These are phyloP conservation scores for Conoideocrella luteorostrata DNA, from an alignment of 2,329 filamentous ascomycete genomes.

Conservation along the genomic window DNA sequence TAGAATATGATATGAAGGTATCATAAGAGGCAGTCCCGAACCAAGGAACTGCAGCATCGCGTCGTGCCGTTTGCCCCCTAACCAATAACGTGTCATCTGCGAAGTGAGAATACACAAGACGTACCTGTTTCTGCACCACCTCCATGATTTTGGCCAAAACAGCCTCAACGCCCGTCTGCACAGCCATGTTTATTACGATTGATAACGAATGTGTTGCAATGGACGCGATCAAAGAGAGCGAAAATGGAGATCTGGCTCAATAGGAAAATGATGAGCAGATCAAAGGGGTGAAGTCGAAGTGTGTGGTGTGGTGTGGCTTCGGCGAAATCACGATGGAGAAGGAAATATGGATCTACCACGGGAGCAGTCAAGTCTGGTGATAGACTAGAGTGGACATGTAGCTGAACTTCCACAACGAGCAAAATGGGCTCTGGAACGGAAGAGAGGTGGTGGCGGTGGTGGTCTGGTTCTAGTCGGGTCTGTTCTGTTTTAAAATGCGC, in stretches of 20 bases:
- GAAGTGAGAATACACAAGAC: conserved; percentile 1
- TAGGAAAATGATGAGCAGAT: neutral
- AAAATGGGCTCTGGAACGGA: neutral
- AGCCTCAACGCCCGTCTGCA: conserved; percentile 13
- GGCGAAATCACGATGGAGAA: conserved; percentile 4
- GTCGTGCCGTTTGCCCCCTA: neutral
- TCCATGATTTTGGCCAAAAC: conserved; percentile 16
- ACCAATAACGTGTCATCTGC: conserved; percentile 6
- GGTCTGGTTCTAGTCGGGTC: too few relatives aligned
- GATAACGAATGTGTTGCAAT: neutral
- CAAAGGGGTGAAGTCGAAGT: conserved; percentile 1
- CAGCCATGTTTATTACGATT: conserved; percentile 8
- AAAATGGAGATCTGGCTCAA: conserved; percentile 2
- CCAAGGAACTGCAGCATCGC: neutral
- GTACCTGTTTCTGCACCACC: conserved; percentile 17
- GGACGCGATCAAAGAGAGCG: neutral
- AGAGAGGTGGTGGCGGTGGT: too few relatives aligned
- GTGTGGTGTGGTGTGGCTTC: neutral
- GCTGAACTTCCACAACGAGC: too few relatives aligned
- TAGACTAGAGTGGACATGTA: too few relatives aligned
- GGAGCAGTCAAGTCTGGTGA: too few relatives aligned
- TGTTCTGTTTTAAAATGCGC: too few relatives aligned
- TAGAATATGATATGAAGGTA: neutral
- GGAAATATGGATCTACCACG: conserved; percentile 6
- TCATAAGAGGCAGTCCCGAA: neutral